Evolutionary conservation across 1,139 yeast genomes (phyloP).

Genomic region (Wickerhamomyces sp.): DNA sequence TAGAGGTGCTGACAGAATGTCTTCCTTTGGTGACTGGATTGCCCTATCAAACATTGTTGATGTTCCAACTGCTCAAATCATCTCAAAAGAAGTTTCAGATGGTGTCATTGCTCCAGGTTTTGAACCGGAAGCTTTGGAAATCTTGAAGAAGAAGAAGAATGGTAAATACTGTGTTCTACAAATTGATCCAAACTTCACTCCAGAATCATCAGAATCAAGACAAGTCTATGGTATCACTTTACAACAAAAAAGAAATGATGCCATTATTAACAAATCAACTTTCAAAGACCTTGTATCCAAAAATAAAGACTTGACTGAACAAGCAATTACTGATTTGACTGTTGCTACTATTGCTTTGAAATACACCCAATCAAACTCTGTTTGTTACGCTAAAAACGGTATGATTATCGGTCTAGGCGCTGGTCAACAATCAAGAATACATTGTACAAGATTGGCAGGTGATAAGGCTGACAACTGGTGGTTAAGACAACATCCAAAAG

Average conservation of each 20-base stretch:
- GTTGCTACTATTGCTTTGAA: conserved; percentile 96
- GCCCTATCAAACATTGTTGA: conserved; percentile 96
- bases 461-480: conserved; percentile 99
- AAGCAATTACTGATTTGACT: conserved; percentile 87
- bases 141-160: conserved; percentile 87
- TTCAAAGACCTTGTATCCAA: conserved; percentile 89
- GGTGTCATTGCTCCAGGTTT: conserved; percentile 99
- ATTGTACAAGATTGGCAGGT: conserved; percentile 98
- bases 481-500: conserved; percentile 97
- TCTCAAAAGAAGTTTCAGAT: conserved; percentile 94
- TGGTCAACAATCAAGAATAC: conserved; percentile 98
- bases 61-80: conserved; percentile 92
- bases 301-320: conserved; percentile 84
- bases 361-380: conserved; percentile 97
- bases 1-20: conserved; percentile 99
- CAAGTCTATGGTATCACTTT: conserved; percentile 94
- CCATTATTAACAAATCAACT: conserved; percentile 81
- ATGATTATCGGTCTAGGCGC: conserved; percentile 99
- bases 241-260: conserved; percentile 97
- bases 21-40: conserved; percentile 97
- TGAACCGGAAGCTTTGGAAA: conserved; percentile 85
- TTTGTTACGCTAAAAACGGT: conserved; percentile 96
- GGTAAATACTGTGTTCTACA: conserved; percentile 96
- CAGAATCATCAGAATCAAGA: conserved; percentile 80
- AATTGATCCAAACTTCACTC: conserved; percentile 90